Evolutionary conservation across 1,139 yeast genomes (phyloP), one percentile per base, ranked within the genome.

Genomic region (Taphrina betulina): DNA sequence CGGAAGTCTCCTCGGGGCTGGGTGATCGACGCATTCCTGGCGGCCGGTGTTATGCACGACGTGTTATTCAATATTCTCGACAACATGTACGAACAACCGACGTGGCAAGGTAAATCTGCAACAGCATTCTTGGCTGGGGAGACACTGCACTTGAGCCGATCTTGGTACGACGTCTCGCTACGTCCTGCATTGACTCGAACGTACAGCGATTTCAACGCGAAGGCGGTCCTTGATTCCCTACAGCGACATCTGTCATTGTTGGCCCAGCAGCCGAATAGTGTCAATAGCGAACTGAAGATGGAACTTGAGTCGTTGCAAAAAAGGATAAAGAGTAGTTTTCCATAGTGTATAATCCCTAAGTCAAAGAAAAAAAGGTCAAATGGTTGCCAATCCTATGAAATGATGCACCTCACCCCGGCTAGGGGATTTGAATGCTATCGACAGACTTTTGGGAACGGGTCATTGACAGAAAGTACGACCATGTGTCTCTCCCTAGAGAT

Each of bases 1-100:
- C 71, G 76, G 63, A 66, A 76, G 65, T 74, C 75, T 56, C 77
- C 72, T 20, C 63, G 68, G 1, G 86, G 86, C 20, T 75, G 78
- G 70, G 75, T 75, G 33, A 80, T 83, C 5, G 89, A 88, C 59
- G 78, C 89, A 37, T 86, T 90, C 64, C 68, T 82, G 42, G 79
- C 81, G 57, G 80, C 89, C n/a, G 95, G 95, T 1, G 81, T 87
- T 5, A 70, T 83, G 7, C 82, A 75, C 66, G 90, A 83, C 59
- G 82, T 82, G 63, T 68, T 89, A 53, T 86, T 85, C 66, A 80
- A 79, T 62, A 76, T 81, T 22, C 70, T 88, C 66, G 81, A 78
- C 64, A 85, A 85, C 43, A 70, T 86, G 60, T 78, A 86, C 61
- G 72, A 70, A 45, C 64, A 61, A 46, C 73, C 73, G 8, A 33